Conservation (phyloP, 148 eudicot species). For the Vaccinium darrowii region DNA sequence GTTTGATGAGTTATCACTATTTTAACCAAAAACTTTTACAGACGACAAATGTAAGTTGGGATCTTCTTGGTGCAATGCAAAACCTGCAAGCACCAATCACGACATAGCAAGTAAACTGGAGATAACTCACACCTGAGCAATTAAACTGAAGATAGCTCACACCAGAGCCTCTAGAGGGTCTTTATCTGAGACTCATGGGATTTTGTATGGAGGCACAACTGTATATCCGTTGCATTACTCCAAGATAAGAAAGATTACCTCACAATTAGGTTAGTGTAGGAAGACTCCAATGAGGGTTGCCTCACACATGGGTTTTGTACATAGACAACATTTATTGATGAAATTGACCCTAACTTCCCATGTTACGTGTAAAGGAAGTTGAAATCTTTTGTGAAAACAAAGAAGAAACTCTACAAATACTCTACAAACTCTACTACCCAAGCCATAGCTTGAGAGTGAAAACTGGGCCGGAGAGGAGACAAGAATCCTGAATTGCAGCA, state of each 20-base stretch:
- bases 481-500: background rate
- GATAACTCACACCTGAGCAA: background rate
- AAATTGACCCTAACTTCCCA: background rate
- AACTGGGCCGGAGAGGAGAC: background rate
- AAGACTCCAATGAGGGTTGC: background rate
- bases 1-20: background rate
- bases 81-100: background rate
- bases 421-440: background rate
- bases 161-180: background rate
- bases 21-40: background rate
- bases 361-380: background rate
- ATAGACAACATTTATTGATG: background rate
- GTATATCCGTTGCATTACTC: background rate
- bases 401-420: background rate
- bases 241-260: background rate
- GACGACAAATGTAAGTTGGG: background rate
- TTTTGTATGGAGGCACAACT: background rate
- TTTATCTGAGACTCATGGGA: background rate
- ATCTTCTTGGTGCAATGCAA: background rate
- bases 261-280: background rate
- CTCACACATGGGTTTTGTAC: background rate
- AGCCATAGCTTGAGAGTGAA: background rate
- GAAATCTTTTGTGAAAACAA: background rate
- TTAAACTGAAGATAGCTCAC: background rate
- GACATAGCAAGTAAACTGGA: background rate